Evolutionary conservation across 345 rosid genomes (phyloP), one percentile per base, ranked within the genome.

Genomic region (Pugionium cornutum): DNA sequence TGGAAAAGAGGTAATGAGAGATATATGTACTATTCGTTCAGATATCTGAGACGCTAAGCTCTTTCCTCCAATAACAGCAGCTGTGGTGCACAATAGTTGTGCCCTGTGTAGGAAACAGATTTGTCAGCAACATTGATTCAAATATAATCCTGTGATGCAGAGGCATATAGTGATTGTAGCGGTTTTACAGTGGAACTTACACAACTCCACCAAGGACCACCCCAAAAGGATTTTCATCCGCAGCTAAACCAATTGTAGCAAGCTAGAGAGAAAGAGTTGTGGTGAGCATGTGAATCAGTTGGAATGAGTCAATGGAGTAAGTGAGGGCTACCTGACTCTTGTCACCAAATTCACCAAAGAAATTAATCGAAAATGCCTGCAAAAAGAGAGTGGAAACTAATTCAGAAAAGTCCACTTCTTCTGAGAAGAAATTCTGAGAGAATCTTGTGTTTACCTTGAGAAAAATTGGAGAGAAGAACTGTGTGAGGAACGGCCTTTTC

Each of bases 301-400:
- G 50, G 11, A 42, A 2, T 42, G 11, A 42, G 10, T 42, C 45
- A 42, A 18, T 48, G 33, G 5, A 5, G 64, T 31, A 40, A 47
- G 45, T 28, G 45, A 64, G 41, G 51, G 40, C 64, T 72, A 94
- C 96, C 96, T 90, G 99, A 77, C 99, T 94, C 91, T 85, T 94
- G 82, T 94, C 99, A 53, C 99, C 99, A 91, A 90, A 88, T 84
- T 94, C 99, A 28, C 99, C 99, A 73, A 94, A 90, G 80, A 94
- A 94, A 2, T 87, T 90, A 39, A 94, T 86, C 26, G 96, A 94
- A 81, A 94, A 94, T 18, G 99, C 99, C 99, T 94, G 90, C 72
- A 71, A 62, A 25, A 37, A 74, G n/a, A 60, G 10, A 62, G 41
- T 46, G 1, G 6, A 43, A 77, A 62, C 53, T 57, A 32, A 47